These are phyloP conservation scores for Malus domestica DNA, from an alignment of 306 rosid species.

Conservation along the genomic window ASM211411v1 NC_041791.1:26115001-26115500, in stretches of 20 bases:
- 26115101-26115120: too few species aligned
- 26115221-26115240: not conserved
- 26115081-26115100: too few species aligned
- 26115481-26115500: conserved; percentile 31
- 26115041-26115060: not conserved
- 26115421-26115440: conserved; percentile 24
- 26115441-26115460: conserved; percentile 10
- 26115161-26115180: too few species aligned
- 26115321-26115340: conserved; percentile 8
- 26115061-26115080: too few species aligned
- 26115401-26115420: conserved; percentile 22
- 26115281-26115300: not conserved
- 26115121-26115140: too few species aligned
- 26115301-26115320: conserved; percentile 25
- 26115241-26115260: not conserved
- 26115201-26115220: not conserved
- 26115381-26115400: not conserved
- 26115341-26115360: conserved; percentile 17
- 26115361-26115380: conserved; percentile 4
- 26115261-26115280: not conserved
- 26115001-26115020: too few species aligned
- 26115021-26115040: too few species aligned
- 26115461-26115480: conserved; percentile 8
- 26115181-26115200: too few species aligned
- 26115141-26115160: too few species aligned